Conservation (phyloP, 257 asterid species). For the Solanum dulcamara region DNA sequence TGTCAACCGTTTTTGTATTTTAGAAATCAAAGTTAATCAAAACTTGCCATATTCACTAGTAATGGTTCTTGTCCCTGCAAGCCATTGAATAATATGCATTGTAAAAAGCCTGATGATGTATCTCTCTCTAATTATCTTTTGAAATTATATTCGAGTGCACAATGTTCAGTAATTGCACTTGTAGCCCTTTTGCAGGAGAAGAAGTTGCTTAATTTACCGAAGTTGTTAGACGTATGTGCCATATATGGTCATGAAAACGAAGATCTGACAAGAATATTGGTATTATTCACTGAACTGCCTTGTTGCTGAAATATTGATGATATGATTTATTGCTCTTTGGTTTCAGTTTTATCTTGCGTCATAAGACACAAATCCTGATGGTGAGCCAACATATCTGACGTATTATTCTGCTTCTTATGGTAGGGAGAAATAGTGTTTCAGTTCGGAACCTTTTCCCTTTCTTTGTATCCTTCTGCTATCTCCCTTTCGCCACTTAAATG, state of each 20-base stretch:
- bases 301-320: background rate
- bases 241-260: constrained; percentile 84
- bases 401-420: background rate
- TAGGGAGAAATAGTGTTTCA: background rate
- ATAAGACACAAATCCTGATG: background rate
- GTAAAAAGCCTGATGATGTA: background rate
- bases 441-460: background rate
- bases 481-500: background rate
- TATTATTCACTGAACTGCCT: constrained; percentile 14
- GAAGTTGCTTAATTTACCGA: constrained; percentile 81
- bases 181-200: constrained; percentile 94
- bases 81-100: background rate
- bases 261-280: constrained; percentile 72
- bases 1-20: background rate
- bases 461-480: background rate
- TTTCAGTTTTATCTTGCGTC: background rate
- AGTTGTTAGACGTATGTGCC: constrained; percentile 78
- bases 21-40: background rate
- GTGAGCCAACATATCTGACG: background rate
- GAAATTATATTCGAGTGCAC: constrained; percentile 3
- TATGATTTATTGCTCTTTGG: background rate
- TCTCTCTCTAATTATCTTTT: background rate
- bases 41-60: background rate
- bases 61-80: background rate
- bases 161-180: constrained; percentile 35